Conservation (phyloP, 805 yeast genomes). For the Pichia gijzeniarum region DNA sequence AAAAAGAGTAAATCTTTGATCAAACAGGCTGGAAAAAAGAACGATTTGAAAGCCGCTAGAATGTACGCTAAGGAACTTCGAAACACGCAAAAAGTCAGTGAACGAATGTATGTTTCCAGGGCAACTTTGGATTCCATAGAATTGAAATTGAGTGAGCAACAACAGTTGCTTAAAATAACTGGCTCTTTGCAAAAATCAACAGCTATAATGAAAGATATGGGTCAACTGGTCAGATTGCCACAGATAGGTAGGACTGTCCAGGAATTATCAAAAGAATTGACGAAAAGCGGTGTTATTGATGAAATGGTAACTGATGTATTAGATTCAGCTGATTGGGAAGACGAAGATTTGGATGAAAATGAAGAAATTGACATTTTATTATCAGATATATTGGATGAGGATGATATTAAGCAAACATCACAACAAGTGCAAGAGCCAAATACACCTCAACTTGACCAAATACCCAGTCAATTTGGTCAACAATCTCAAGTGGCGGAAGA, state of each 20-base stretch:
- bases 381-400: constrained; percentile 35
- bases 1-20: constrained; percentile 74
- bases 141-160: constrained; percentile 88
- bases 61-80: constrained; percentile 79
- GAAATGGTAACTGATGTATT: constrained; percentile 94
- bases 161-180: constrained; percentile 75
- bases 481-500: constrained; percentile 27
- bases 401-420: constrained; percentile 13
- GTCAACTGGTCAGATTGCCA: constrained; percentile 69
- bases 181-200: constrained; percentile 77
- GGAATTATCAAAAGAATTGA: constrained; percentile 77
- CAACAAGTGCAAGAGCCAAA: neutral
- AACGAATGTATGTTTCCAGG: constrained; percentile 67
- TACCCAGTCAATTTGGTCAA: constrained; percentile 6
- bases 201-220: constrained; percentile 82
- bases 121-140: constrained; percentile 82
- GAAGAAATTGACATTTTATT: constrained; percentile 55
- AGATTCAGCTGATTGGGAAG: constrained; percentile 61
- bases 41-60: constrained; percentile 69
- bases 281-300: constrained; percentile 79
- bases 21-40: constrained; percentile 65
- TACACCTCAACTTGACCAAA: neutral
- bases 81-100: constrained; percentile 64
- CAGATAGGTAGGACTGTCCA: constrained; percentile 77
- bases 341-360: constrained; percentile 57